Evolutionary conservation across 2,329 filamentous ascomycete genomes (phyloP).

Genomic region (Aspergillus melleus): DNA sequence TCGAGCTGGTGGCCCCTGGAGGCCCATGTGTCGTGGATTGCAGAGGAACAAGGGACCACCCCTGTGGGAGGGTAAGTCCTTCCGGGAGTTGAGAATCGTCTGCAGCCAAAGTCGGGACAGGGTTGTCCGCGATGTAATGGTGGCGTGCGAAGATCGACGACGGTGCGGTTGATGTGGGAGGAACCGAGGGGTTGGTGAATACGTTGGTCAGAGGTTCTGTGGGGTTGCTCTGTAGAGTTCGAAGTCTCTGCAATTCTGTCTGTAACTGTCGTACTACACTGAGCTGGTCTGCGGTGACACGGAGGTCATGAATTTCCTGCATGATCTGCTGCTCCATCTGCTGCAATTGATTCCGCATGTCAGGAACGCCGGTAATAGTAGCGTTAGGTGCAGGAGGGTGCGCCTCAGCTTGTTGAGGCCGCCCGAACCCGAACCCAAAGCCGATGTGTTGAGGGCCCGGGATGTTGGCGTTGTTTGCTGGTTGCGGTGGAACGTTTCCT

Average conservation of each 20-base stretch:
- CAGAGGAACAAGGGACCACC: slow-evolving; percentile 42
- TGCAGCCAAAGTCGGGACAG: slow-evolving; percentile 34
- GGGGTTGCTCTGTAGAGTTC: slow-evolving; percentile 47
- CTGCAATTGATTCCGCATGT: slow-evolving; percentile 61
- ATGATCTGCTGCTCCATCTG: slow-evolving; percentile 69
- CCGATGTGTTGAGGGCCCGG: slow-evolving; percentile 40
- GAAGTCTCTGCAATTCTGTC: slow-evolving; percentile 66
- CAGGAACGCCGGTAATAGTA: slow-evolving; percentile 22
- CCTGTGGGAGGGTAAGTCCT: slow-evolving; percentile 53
- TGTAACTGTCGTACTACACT: slow-evolving; percentile 67
- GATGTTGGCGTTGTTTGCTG: slow-evolving; percentile 30
- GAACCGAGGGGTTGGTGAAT: slow-evolving; percentile 14
- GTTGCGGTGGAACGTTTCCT: slow-evolving; percentile 47
- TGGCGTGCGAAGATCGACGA: slow-evolving; percentile 24
- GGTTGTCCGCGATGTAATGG: slow-evolving; percentile 31
- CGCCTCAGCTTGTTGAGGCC: slow-evolving; percentile 26
- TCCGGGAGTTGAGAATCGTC: slow-evolving; percentile 51
- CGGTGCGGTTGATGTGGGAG: slow-evolving; percentile 16
- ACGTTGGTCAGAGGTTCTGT: slow-evolving; percentile 6
- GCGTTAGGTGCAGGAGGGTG: slow-evolving; percentile 17
- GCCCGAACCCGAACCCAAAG: slow-evolving; percentile 44
- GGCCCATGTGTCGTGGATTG: slow-evolving; percentile 19
- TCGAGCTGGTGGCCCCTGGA: slow-evolving; percentile 4
- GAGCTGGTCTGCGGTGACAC: slow-evolving; percentile 66
- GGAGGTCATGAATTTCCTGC: slow-evolving; percentile 64